Evolutionary conservation across 139 green algal species (phyloP).

Genomic region (Yamagishiella unicocca): DNA sequence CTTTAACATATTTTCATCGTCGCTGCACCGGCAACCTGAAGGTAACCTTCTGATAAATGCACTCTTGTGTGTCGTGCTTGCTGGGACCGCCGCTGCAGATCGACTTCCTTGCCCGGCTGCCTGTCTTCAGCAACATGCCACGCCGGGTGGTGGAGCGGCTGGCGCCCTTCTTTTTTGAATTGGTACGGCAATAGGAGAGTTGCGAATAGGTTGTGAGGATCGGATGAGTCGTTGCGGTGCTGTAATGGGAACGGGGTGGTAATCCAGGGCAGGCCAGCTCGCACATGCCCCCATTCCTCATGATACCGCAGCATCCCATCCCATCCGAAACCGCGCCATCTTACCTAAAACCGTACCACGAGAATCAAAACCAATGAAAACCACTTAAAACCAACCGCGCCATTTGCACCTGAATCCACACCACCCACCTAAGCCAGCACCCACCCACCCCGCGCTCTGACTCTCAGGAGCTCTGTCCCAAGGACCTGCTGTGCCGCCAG

Average conservation of each 20-base stretch:
- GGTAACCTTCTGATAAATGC: background rate
- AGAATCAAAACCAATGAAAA: background rate
- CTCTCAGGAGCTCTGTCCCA: background rate
- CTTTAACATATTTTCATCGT: background rate
- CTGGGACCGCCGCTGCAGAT: background rate
- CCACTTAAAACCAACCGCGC: background rate
- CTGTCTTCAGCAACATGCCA: background rate
- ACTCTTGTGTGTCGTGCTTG: background rate
- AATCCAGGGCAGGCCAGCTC: background rate
- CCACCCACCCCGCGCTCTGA: too few species aligned
- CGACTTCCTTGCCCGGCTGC: background rate
- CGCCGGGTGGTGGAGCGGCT: constrained; percentile 19
- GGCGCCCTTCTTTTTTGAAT: background rate
- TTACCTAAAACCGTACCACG: background rate
- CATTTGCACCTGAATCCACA: background rate
- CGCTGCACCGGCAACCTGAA: background rate
- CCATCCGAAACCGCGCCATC: background rate
- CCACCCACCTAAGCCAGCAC: background rate
- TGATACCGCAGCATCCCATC: background rate
- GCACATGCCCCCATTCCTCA: background rate
- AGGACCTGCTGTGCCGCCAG: constrained; percentile 29
- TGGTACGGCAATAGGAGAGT: too few species aligned
- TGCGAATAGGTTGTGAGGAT: too few species aligned
- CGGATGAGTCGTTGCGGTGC: too few species aligned
- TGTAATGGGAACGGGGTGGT: background rate